Percentiles rank a stretch among this genome's conserved stretches.
These are phyloP conservation scores for Exophiala lecanii-corni DNA, from an alignment of 2,329 filamentous ascomycete species.

Conservation along the genomic window DNA sequence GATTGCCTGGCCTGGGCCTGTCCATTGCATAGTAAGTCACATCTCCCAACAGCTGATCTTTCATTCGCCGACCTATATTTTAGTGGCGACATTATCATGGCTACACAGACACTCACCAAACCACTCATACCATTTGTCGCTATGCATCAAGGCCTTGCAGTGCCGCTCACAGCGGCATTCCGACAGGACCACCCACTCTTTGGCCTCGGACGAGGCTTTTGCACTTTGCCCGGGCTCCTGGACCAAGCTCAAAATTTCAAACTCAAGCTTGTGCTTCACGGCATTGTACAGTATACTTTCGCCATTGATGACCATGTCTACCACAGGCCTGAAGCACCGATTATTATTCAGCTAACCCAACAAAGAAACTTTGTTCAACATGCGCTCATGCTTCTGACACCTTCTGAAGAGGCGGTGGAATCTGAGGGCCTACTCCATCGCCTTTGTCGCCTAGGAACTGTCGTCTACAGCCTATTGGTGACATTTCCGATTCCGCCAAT, in stretches of 20 bases:
- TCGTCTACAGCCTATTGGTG: slow-evolving; percentile 37
- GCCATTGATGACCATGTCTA: slow-evolving; percentile 28
- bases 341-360: slow-evolving; percentile 31
- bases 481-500: slow-evolving; percentile 38
- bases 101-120: slow-evolving; percentile 25
- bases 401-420: slow-evolving; percentile 24
- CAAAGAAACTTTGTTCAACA: slow-evolving; percentile 39
- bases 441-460: slow-evolving; percentile 33
- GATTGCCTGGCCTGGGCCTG: slow-evolving; percentile 34
- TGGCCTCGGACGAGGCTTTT: slow-evolving; percentile 26
- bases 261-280: slow-evolving; percentile 32
- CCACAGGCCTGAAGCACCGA: slow-evolving; percentile 14
- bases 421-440: slow-evolving; percentile 31
- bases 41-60: not conserved
- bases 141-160: slow-evolving; percentile 23
- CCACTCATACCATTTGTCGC: slow-evolving; percentile 26
- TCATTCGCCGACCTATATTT: not conserved
- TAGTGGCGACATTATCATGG: slow-evolving; percentile 26
- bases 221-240: slow-evolving; percentile 13
- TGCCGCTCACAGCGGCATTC: slow-evolving; percentile 15
- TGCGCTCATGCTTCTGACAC: slow-evolving; percentile 31
- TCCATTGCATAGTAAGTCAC: slow-evolving; percentile 32
- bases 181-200: slow-evolving; percentile 31
- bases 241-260: slow-evolving; percentile 18
- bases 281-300: slow-evolving; percentile 31